These are phyloP conservation scores for Candida khao-thaluensis DNA, from an alignment of 805 yeast genomes.

Conservation along the genomic window DNA sequence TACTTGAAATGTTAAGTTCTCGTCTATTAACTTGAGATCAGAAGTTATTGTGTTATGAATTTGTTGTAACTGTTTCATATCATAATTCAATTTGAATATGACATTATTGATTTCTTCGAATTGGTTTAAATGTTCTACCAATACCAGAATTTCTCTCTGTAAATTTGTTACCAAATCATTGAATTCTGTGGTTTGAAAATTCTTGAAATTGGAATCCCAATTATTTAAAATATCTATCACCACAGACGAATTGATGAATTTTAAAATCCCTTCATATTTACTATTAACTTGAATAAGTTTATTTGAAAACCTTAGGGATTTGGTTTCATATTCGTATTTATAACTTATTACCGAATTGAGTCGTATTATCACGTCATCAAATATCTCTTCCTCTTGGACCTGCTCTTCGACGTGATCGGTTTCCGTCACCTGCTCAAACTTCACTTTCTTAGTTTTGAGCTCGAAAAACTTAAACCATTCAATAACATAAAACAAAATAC, in stretches of 20 bases:
- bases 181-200: constrained; percentile 1
- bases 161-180: neutral
- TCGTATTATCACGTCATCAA: constrained; percentile 14
- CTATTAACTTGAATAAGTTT: constrained; percentile 18
- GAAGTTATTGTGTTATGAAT: constrained; percentile 5
- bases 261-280: constrained; percentile 5
- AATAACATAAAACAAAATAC: constrained; percentile 56
- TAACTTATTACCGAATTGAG: constrained; percentile 18
- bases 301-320: constrained; percentile 28
- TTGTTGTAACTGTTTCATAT: constrained; percentile 9
- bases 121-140: constrained; percentile 6
- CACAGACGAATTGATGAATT: neutral
- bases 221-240: constrained; percentile 2
- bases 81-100: constrained; percentile 10
- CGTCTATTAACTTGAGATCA: constrained; percentile 8
- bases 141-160: constrained; percentile 1
- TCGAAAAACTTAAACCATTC: constrained; percentile 53
- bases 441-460: constrained; percentile 9
- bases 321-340: constrained; percentile 32
- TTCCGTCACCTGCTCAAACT: neutral
- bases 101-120: constrained; percentile 10
- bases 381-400: constrained; percentile 1
- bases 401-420: neutral
- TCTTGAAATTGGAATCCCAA: constrained; percentile 6
- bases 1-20: constrained; percentile 3